Evolutionary conservation across 2,329 filamentous ascomycete species (phyloP).

Genomic region (Cercospora brassicicola): DNA sequence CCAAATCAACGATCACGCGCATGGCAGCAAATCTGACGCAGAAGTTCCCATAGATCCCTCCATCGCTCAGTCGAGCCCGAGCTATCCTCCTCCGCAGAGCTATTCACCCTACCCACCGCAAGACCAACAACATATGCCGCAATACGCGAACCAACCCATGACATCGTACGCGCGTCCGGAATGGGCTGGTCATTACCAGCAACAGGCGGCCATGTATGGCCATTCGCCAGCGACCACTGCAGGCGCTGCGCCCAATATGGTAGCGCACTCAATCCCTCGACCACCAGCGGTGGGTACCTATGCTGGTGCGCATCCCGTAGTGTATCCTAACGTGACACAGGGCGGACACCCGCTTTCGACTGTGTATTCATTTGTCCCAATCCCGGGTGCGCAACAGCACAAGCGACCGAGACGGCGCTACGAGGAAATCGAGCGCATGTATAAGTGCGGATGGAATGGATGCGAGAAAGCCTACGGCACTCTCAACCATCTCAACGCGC

Average conservation of each 20-base stretch:
- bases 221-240: constrained; percentile 60
- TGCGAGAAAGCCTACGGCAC: constrained; percentile 99
- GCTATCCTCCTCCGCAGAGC: constrained; percentile 74
- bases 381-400: constrained; percentile 94
- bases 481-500: constrained; percentile 93
- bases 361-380: constrained; percentile 97
- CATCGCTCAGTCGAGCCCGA: constrained; percentile 89
- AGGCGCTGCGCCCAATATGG: constrained; percentile 57
- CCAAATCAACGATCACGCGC: constrained; percentile 64
- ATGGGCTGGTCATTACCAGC: constrained; percentile 65
- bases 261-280: constrained; percentile 58
- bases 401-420: constrained; percentile 91
- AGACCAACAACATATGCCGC: constrained; percentile 77
- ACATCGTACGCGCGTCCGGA: constrained; percentile 69
- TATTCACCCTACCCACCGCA: constrained; percentile 85
- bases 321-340: constrained; percentile 40
- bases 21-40: constrained; percentile 80
- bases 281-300: constrained; percentile 60
- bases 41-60: constrained; percentile 99
- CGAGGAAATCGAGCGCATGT: constrained; percentile 99
- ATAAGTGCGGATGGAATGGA: constrained; percentile 97
- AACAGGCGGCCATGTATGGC: constrained; percentile 48
- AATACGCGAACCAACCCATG: constrained; percentile 66
- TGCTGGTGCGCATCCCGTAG: constrained; percentile 28
- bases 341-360: constrained; percentile 61